A percentile compares a stretch with the other conserved stretches of the same genome.
Conservation (phyloP, 441 rosid species). For the Croton laevigatus region DNA sequence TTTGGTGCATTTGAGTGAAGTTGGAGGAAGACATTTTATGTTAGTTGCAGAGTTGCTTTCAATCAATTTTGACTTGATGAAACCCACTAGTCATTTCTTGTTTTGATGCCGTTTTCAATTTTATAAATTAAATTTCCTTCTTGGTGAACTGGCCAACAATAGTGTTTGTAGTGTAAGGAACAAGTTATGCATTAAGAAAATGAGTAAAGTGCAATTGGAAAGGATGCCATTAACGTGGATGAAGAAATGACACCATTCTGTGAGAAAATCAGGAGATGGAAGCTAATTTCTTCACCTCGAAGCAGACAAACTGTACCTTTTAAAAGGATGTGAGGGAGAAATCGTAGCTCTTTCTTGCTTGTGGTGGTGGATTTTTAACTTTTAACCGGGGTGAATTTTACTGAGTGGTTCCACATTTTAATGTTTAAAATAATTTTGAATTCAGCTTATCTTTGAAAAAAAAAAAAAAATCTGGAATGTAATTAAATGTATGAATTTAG, state of each 20-base stretch:
- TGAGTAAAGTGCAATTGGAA: background rate
- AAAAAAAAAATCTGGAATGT: too few relatives aligned
- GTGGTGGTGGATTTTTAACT: background rate
- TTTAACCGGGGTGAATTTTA: too few relatives aligned
- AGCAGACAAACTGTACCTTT: background rate
- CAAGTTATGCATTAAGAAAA: background rate
- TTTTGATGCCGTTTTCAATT: background rate
- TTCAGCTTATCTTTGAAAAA: too few relatives aligned
- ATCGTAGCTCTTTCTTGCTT: background rate
- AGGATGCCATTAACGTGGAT: background rate
- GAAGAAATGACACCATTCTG: background rate
- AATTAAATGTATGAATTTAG: too few relatives aligned
- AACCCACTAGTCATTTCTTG: background rate
- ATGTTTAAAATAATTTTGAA: too few relatives aligned
- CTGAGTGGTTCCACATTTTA: too few relatives aligned
- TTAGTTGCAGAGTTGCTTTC: conserved; percentile 38
- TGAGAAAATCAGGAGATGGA: background rate
- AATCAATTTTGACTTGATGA: conserved; percentile 18
- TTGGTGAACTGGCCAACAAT: background rate
- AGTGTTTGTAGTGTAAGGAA: background rate
- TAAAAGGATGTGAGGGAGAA: background rate
- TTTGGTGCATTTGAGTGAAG: conserved; percentile 32
- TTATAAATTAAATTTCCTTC: background rate
- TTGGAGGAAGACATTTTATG: conserved; percentile 28
- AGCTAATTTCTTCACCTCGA: background rate